Base-by-base conservation (phyloP, 164 flowering plant species). In the Magnolia changhungtana region DNA sequence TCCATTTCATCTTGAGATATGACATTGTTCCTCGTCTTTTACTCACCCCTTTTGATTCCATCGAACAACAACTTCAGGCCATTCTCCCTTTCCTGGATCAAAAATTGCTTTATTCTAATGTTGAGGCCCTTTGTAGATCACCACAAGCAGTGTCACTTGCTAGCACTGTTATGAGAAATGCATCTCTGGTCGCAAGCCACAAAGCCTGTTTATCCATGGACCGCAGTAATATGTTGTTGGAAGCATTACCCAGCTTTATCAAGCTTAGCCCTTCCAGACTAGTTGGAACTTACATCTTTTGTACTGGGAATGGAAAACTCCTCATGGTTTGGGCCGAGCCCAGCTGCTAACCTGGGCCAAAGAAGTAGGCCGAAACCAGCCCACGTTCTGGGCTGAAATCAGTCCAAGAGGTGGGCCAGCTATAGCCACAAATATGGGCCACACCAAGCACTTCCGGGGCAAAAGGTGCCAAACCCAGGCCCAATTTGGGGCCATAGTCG, bases 241-340 rank as follows among this genome's bases (percentile, higher is more conserved):
- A 91, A 69, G 81, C 86, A 3, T 68, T 91, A 3, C 76, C 86
- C 0, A 84, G 79, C 63, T 87, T 92, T 65, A 67, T 89, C 29
- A n/a, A 86, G 75, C 86, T 91, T 7, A 89, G 95, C 76, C n/a
- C n/a, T n/a, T n/a, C 94, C 80, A 80, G 91, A 76, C 94, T 96
- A 45, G 90, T 82, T 72, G 98, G 98, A 8, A 89, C 84, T 4
- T 90, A 80, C 73, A 75, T 91, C 72, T 94, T 94, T 85, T 88
- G 85, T 83, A 73, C 83, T 10, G 88, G 85, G 45, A 23, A 23
- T 23, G 24, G 24, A 1, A 23, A 23, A 23, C 24, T 23, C 24
- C 24, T 23, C 24, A 23, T 23, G 24, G 24, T 23, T 23, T 23
- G 24, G 24, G 24, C 24, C 24, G 24, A 23, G 24, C 24, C 24